phyloP scores from a whole-genome alignment of 495 filamentous ascomycete species.

The Parathielavia hyrcaniae region DNA sequence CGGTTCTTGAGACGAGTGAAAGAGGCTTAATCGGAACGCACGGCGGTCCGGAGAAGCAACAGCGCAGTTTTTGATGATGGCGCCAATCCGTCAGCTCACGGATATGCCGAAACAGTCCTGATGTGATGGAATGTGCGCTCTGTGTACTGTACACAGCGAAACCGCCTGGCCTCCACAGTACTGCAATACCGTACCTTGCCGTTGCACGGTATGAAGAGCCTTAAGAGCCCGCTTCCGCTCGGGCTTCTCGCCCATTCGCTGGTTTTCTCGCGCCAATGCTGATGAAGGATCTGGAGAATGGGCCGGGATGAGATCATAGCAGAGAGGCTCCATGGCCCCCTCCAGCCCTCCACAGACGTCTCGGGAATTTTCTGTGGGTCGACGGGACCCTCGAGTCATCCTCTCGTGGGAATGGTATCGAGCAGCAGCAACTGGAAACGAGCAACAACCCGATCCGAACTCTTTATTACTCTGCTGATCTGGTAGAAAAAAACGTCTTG shows the following conservation, averaged over 20 bases:
- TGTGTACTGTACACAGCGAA: too few species aligned
- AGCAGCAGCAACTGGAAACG: too few species aligned
- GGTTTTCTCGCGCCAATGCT: slow-evolving; percentile 5
- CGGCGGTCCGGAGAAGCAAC: neutral
- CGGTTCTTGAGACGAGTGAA: neutral
- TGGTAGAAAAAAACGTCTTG: neutral
- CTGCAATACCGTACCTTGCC: too few species aligned
- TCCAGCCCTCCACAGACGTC: too few species aligned
- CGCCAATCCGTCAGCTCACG: slow-evolving; percentile 3
- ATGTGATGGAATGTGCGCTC: neutral
- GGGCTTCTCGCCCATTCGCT: slow-evolving; percentile 13
- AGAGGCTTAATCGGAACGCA: neutral
- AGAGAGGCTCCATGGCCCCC: neutral
- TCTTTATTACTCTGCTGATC: too few species aligned
- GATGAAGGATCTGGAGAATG: slow-evolving; percentile 2
- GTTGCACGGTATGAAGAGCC: too few species aligned
- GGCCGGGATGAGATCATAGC: slow-evolving; percentile 17
- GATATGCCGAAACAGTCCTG: neutral
- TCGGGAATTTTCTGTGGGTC: slow-evolving; percentile 4
- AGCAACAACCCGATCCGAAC: too few species aligned
- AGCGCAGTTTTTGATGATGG: slow-evolving; percentile 14
- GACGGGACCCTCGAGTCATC: neutral
- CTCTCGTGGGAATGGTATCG: neutral
- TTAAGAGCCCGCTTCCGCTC: neutral
- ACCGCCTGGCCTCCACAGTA: too few species aligned